Evolutionary conservation across 768 basidiomycete genomes (phyloP).

Genomic region (Mycena vulgaris): DNA sequence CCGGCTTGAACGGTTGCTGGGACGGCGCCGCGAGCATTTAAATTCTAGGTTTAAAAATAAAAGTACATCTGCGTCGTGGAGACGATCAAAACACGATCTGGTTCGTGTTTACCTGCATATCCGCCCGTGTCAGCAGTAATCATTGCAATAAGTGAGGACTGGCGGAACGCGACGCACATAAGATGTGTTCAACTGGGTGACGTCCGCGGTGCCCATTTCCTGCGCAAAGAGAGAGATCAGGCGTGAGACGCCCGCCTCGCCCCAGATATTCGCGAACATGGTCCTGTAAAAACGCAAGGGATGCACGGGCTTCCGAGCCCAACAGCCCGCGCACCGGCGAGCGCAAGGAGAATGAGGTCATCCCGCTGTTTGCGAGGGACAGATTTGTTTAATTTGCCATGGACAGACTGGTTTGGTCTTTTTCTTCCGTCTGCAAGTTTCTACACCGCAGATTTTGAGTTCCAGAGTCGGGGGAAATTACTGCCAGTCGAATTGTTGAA

Average conservation of each 20-base stretch:
- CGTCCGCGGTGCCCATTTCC: constrained; percentile 44
- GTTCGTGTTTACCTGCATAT: constrained; percentile 39
- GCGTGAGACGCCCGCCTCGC: constrained; percentile 49
- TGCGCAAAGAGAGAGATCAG: constrained; percentile 40
- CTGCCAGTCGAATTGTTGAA: too few relatives aligned
- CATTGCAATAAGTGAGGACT: not conserved
- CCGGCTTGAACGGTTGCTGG: too few relatives aligned
- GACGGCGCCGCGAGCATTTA: too few relatives aligned
- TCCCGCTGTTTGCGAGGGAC: too few relatives aligned
- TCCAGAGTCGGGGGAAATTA: too few relatives aligned
- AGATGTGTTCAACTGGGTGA: constrained; percentile 37
- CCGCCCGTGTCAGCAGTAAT: not conserved
- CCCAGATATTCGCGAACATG: constrained; percentile 57
- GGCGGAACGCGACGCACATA: too few relatives aligned
- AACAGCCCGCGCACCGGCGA: constrained; percentile 59
- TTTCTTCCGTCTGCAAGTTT: too few relatives aligned
- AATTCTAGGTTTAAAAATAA: not conserved
- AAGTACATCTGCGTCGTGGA: not conserved
- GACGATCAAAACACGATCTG: constrained; percentile 12
- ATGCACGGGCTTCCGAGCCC: constrained; percentile 52
- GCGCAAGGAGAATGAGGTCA: constrained; percentile 57
- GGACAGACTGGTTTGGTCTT: too few relatives aligned
- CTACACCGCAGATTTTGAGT: too few relatives aligned
- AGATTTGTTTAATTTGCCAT: too few relatives aligned
- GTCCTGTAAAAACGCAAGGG: constrained; percentile 34